Conservation (phyloP, 1,284 basidiomycete species). For the Ceratobasidium sp. region DNA sequence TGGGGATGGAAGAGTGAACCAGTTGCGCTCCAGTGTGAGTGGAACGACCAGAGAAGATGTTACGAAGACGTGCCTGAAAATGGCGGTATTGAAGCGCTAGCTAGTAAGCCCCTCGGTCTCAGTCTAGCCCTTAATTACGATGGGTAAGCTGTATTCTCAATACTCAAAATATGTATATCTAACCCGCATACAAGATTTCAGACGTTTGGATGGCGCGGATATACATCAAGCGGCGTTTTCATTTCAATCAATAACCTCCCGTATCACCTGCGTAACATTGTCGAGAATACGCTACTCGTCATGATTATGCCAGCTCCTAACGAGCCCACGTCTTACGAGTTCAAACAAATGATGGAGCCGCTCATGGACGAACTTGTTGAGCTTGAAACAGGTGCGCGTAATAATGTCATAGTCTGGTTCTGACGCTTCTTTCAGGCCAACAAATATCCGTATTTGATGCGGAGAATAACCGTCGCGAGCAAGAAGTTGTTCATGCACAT, state of each 20-base stretch:
- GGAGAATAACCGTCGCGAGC: neutral
- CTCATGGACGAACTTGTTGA: constrained; percentile 23
- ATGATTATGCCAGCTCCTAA: constrained; percentile 29
- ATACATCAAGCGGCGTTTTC: neutral
- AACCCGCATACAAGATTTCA: neutral
- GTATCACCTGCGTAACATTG: neutral
- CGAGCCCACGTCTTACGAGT: neutral
- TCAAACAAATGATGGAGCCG: constrained; percentile 38
- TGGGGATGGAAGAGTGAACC: no score
- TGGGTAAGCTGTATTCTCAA: no score
- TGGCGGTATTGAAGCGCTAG: no score
- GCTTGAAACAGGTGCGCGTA: neutral
- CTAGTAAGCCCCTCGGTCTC: no score
- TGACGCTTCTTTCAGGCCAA: neutral
- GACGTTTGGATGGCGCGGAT: no score
- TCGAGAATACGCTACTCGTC: constrained; percentile 7
- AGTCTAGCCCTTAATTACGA: no score
- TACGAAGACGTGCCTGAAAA: no score
- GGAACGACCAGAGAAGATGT: no score
- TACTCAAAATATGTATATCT: no score
- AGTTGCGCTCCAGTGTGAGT: no score
- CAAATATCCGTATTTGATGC: neutral
- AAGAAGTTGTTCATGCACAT: constrained; percentile 4
- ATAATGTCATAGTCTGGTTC: neutral
- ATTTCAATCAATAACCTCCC: constrained; percentile 23